Conservation (phyloP, 1,139 yeast genomes). For the Geotrichum europaeum region DNA sequence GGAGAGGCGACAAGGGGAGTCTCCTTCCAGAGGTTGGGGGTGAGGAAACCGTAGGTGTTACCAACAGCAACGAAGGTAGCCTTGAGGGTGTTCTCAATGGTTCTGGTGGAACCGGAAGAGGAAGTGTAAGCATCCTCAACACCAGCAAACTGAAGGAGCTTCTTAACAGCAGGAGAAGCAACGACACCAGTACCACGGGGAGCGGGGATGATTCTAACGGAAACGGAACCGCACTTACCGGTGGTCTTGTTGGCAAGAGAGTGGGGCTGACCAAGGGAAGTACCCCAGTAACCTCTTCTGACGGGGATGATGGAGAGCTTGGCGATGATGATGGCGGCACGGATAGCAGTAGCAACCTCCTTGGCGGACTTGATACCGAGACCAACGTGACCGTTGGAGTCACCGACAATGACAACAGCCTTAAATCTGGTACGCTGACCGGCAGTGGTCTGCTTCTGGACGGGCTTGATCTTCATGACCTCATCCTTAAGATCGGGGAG, state of each 20-base stretch:
- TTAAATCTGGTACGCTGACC: constrained; percentile 99
- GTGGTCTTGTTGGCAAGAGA: constrained; percentile 96
- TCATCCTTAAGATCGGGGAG: constrained; percentile 96
- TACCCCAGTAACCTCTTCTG: constrained; percentile 99
- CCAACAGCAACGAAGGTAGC: constrained; percentile 99
- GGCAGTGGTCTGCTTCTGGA: constrained; percentile 99
- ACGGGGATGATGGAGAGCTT: constrained; percentile 98
- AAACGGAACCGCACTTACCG: constrained; percentile 99
- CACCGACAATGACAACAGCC: constrained; percentile 99
- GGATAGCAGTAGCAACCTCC: constrained; percentile 99
- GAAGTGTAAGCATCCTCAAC: constrained; percentile 99
- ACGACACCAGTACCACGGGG: constrained; percentile 99
- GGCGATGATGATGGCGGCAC: constrained; percentile 99
- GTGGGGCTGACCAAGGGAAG: constrained; percentile 99
- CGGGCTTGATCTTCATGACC: constrained; percentile 99
- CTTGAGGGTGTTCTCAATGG: constrained; percentile 99
- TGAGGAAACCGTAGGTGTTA: constrained; percentile 99
- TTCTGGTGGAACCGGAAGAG: constrained; percentile 99
- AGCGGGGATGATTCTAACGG: constrained; percentile 98
- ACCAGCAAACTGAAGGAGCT: constrained; percentile 99
- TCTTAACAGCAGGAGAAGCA: constrained; percentile 99
- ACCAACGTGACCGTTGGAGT: constrained; percentile 99
- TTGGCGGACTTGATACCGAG: constrained; percentile 99
- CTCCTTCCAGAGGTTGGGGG: constrained; percentile 98
- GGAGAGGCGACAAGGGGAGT: constrained; percentile 84